Evolutionary conservation across 148 eudicot species (phyloP).

Genomic region (Cornus controversa): DNA sequence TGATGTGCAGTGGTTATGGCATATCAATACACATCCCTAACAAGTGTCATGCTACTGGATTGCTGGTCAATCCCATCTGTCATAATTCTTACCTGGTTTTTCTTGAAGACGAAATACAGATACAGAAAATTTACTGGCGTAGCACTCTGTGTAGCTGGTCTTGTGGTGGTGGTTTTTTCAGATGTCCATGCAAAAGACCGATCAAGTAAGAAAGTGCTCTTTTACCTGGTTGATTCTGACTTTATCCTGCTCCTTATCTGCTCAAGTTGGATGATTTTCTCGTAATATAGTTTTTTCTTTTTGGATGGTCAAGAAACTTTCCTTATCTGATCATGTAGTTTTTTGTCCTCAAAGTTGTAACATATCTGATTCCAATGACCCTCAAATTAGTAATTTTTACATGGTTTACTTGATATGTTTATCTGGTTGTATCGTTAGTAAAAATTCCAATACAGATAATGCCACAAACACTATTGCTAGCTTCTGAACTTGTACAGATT

Average conservation of each 20-base stretch:
- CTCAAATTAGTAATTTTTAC: not conserved
- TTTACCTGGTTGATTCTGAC: not conserved
- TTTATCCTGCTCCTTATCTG: not conserved
- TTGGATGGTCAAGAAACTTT: not conserved
- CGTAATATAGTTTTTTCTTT: not conserved
- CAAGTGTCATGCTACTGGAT: constrained; percentile 90
- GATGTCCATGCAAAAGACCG: constrained; percentile 73
- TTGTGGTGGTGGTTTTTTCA: constrained; percentile 68
- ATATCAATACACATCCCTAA: constrained; percentile 80
- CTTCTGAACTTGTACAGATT: not conserved
- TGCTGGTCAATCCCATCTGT: constrained; percentile 92
- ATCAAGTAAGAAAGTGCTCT: constrained; percentile 39
- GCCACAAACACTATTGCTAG: not conserved
- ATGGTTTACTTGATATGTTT: not conserved
- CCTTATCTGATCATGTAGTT: not conserved
- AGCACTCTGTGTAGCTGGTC: constrained; percentile 65
- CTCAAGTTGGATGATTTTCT: not conserved
- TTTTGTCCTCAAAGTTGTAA: not conserved
- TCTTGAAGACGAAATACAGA: constrained; percentile 78
- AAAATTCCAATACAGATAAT: not conserved
- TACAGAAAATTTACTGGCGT: constrained; percentile 65
- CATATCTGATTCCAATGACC: not conserved
- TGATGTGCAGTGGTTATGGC: constrained; percentile 77
- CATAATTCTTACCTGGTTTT: constrained; percentile 71
- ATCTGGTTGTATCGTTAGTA: not conserved